Percentiles rank a stretch among this genome's conserved stretches.
Conservation (phyloP, 305 asterid genomes). For the Lippia alba region DNA sequence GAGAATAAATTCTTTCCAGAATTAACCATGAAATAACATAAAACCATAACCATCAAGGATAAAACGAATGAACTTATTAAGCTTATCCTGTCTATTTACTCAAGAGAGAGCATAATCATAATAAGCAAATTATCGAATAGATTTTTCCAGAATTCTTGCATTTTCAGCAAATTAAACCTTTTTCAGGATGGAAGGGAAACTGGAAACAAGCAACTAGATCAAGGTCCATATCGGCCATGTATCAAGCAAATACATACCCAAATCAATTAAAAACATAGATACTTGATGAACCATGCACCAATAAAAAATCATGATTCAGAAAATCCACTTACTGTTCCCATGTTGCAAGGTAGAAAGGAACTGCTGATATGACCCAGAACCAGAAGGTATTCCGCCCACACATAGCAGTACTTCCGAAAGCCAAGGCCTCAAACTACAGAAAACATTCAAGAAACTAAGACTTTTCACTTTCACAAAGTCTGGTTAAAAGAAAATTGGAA, state of each 20-base stretch:
- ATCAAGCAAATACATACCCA: constrained; percentile 7
- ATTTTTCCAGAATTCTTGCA: neutral
- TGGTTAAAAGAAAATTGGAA: constrained; percentile 20
- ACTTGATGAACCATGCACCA: neutral
- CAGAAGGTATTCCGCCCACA: constrained; percentile 79
- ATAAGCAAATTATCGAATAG: too few relatives aligned
- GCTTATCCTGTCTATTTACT: neutral
- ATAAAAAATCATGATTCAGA: constrained; percentile 14
- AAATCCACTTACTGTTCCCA: constrained; percentile 73
- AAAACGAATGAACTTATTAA: neutral
- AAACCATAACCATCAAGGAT: constrained; percentile 1
- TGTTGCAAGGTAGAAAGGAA: constrained; percentile 84
- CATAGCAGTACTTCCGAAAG: constrained; percentile 81
- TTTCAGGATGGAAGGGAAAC: constrained; percentile 4
- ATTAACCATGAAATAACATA: neutral
- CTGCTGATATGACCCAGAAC: constrained; percentile 93
- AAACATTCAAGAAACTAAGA: constrained; percentile 21
- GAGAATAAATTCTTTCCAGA: neutral
- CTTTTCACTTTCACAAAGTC: constrained; percentile 13
- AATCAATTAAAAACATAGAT: constrained; percentile 9
- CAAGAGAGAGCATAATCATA: too few relatives aligned
- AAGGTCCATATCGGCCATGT: constrained; percentile 13
- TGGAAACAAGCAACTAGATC: neutral
- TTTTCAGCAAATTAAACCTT: neutral
- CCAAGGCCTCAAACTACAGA: constrained; percentile 75